These are phyloP conservation scores for Podaxis sp. DNA, from an alignment of 768 basidiomycete genomes.

Conservation along the genomic window DNA sequence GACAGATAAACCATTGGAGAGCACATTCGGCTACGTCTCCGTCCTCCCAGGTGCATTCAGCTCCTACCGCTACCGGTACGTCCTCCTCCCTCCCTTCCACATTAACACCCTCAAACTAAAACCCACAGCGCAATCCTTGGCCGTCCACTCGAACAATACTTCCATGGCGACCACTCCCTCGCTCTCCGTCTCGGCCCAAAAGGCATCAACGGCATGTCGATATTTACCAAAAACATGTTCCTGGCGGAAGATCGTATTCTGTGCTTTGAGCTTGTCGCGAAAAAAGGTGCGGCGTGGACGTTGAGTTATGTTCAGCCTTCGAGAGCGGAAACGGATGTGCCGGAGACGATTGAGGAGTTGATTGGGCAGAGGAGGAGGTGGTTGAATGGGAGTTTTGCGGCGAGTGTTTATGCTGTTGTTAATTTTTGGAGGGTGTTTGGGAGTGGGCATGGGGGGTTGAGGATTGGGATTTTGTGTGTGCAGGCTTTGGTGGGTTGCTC, in stretches of 20 bases:
- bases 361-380: slow-evolving; percentile 95
- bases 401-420: slow-evolving; percentile 77
- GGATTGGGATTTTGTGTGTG: slow-evolving; percentile 95
- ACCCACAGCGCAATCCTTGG: slow-evolving; percentile 74
- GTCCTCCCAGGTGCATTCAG: slow-evolving; percentile 96
- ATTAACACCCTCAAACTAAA: neutral
- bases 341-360: slow-evolving; percentile 82
- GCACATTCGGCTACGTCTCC: slow-evolving; percentile 91
- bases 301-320: slow-evolving; percentile 91
- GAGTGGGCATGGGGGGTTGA: slow-evolving; percentile 80
- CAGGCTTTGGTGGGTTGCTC: slow-evolving; percentile 72
- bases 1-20: slow-evolving; percentile 88
- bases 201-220: slow-evolving; percentile 94
- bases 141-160: slow-evolving; percentile 79
- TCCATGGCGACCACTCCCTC: slow-evolving; percentile 83
- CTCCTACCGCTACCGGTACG: slow-evolving; percentile 70
- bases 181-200: slow-evolving; percentile 89
- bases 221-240: slow-evolving; percentile 87
- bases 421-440: slow-evolving; percentile 89
- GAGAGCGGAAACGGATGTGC: slow-evolving; percentile 93
- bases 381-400: slow-evolving; percentile 94
- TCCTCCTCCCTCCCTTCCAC: neutral
- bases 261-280: slow-evolving; percentile 94
- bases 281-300: slow-evolving; percentile 82
- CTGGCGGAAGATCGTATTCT: slow-evolving; percentile 92